Evolutionary conservation across 73 alveolate species (phyloP).

Genomic region (Paramecium pentaurelia): DNA sequence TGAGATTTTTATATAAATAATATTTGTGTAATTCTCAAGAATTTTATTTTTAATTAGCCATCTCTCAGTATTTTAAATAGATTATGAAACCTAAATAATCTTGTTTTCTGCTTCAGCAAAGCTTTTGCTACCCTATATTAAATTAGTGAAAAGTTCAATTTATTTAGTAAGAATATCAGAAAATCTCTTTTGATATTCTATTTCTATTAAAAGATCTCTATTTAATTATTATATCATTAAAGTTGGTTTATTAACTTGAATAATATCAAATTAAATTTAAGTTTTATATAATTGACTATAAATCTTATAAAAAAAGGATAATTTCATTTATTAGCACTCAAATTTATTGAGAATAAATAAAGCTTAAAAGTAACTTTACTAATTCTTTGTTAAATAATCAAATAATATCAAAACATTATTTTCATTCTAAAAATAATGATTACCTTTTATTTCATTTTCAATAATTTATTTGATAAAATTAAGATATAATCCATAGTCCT

Average conservation of each 20-base stretch:
- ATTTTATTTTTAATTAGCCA: neutral
- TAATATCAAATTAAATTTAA: neutral
- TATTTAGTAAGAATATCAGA: neutral
- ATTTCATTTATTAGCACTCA: neutral
- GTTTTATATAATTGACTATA: neutral
- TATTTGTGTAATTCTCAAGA: neutral
- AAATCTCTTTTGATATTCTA: neutral
- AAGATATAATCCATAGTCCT: neutral
- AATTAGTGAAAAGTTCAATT: neutral
- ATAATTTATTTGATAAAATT: neutral
- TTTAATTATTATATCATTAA: neutral
- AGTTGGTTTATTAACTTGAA: neutral
- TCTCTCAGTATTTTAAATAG: neutral
- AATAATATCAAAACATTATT: neutral
- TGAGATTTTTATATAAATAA: neutral
- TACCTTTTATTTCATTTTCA: neutral
- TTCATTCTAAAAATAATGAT: neutral
- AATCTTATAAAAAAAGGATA: neutral
- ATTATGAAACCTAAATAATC: neutral
- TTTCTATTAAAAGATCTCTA: neutral
- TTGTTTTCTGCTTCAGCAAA: neutral
- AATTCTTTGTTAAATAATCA: neutral
- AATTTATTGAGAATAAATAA: neutral
- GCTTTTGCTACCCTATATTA: neutral
- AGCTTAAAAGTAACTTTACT: neutral